Evolutionary conservation across 371 early-diverging fungal genomes (phyloP), one percentile per base, ranked within the genome.

Genomic region (Rhizopus microsporus): DNA sequence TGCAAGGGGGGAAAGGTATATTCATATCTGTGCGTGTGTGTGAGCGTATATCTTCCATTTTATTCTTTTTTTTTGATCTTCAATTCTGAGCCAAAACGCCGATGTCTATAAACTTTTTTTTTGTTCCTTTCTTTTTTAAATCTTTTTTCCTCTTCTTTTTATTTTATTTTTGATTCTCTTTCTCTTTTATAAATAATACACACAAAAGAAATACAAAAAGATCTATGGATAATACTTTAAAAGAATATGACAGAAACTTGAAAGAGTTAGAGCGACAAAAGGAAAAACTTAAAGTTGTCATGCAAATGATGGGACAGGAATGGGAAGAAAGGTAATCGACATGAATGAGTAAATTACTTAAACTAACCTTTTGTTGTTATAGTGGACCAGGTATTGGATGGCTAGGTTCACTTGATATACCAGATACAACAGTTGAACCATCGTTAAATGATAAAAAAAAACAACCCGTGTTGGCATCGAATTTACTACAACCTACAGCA

Each of bases 381-480:
- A 78, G 79, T 69, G 79, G 79, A 23, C 69, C 79, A 16, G 79
- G 79, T 9, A 75, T 78, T 44, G 76, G 74, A 29, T 78, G 79
- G 79, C 49, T 78, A 37, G 72, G 70, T 10, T 65, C 71, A 10
- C 46, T 73, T n/a, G 67, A 60, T 65, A 66, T 54, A 32, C 60
- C 59, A 23, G 23, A 23, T 23, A 23, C 23, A 29, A 29, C 48
- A 49, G 51, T 42, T 49, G 51, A 57, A 34, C 16, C 44, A 33
- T 32, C 54, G 5, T 13, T 33, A 6, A 44, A n/a, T 43, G 54
- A 39, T 40, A 5, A 12, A 47, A 17, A 29, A 46, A 35, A 45
- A 38, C 56, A 45, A 16, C 55, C 39, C 44, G 16, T 15, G 55
- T 17, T 60, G 9, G 46, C 61, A 34, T 29, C 63, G 4, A 65